Evolutionary conservation across 208 protist genomes (phyloP), one percentile per base, ranked within the genome.

Genomic region (Acanthamoeba sp.): DNA sequence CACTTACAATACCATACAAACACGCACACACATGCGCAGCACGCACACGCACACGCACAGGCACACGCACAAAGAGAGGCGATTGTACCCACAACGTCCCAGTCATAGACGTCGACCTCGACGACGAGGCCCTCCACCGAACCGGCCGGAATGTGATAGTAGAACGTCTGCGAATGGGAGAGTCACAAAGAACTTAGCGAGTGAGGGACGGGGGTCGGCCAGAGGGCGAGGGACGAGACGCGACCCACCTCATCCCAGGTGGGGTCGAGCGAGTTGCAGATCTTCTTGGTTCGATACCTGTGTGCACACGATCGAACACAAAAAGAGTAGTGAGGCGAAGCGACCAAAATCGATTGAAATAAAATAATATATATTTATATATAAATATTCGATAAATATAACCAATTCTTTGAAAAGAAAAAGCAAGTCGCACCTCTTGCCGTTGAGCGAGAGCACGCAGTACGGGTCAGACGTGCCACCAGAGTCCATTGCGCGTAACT

Each of bases 61-160:
- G n/a, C n/a, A n/a, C 34, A 80, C 36, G 6, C 20, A 80, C 22
- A 3, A 0, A 42, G 1, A 80, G 9, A 24, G 69, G 18, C 18
- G 16, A 14, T 7, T 22, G 69, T 80, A 80, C 69, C 69, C 12
- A 84, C 73, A 9, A 84, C 73, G 42, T 84, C 73, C 73, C 73
- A 84, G 29, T 84, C 73, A 20, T 84, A 84, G 10, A 42, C 34
- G 42, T 84, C 73, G 27, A 84, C 73, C 24, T 84, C 73, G n/a
- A 84, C 38, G 22, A 32, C 73, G 73, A 84, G 73, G 16, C 73
- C 73, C 73, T 84, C 73, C 14, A 84, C 73, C 40, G 73, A 84
- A 0, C 22, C 38, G 27, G 73, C 73, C 14, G 73, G 73, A 1
- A 84, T 84, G 73, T 84, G 73, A 29, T 84, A 84, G 9, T 84